These are phyloP conservation scores for Rostrohypoxylon terebratum DNA, from an alignment of 495 filamentous ascomycete genomes.

Conservation along the genomic window DNA sequence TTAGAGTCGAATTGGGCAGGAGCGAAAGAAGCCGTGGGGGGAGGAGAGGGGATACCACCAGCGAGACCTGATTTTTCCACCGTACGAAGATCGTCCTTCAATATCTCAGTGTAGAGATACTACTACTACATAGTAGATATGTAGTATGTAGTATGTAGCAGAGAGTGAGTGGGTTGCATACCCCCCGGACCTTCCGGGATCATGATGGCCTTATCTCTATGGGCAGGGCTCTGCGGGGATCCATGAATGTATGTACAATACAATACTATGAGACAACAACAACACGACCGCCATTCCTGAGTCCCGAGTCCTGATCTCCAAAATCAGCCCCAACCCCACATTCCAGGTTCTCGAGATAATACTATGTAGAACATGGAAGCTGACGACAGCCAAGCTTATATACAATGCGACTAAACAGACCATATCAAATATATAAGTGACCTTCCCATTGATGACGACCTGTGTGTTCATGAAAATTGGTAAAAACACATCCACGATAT, in stretches of 20 bases:
- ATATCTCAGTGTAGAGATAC: too few species aligned
- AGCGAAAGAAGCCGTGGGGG: conserved; percentile 22
- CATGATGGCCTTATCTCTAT: conserved; percentile 7
- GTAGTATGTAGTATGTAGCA: too few species aligned
- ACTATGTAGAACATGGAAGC: background rate
- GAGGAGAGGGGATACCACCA: too few species aligned
- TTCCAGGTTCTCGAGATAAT: background rate
- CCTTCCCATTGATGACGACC: background rate
- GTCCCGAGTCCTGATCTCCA: too few species aligned
- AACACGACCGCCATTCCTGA: conserved; percentile 9
- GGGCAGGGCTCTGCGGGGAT: background rate
- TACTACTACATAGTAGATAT: background rate
- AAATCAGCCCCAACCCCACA: conserved; percentile 9
- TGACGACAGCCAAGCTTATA: background rate
- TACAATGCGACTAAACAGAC: background rate
- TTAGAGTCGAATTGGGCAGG: conserved; percentile 22
- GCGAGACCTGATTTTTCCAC: background rate
- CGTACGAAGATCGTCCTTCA: background rate
- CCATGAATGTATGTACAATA: too few species aligned
- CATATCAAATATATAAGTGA: background rate
- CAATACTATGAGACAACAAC: too few species aligned
- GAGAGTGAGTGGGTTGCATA: too few species aligned
- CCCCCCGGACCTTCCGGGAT: too few species aligned
- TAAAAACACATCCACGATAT: background rate
- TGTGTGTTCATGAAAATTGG: background rate